Percentiles rank a stretch among this genome's conserved stretches.
These are phyloP conservation scores for Dothistroma septosporum DNA, from an alignment of 2,329 filamentous ascomycete genomes.

Conservation along the genomic window DNA sequence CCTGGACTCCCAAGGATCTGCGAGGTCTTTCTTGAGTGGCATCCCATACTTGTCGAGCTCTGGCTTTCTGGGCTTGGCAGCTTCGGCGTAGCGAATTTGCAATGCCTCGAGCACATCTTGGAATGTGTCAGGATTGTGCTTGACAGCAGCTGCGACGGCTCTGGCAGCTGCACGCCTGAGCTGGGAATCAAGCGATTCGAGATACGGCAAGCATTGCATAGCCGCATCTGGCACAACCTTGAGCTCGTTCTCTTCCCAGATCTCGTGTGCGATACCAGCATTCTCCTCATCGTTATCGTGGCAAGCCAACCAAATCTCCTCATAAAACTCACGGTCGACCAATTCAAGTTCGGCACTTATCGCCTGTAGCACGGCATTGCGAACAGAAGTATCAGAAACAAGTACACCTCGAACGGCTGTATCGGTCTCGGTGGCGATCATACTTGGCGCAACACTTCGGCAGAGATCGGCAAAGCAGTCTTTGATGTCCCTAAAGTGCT, in stretches of 20 bases:
- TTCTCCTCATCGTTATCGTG: slow-evolving; percentile 92
- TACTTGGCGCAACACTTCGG: slow-evolving; percentile 78
- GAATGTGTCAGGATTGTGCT: slow-evolving; percentile 57
- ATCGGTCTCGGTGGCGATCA: slow-evolving; percentile 65
- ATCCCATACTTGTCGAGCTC: slow-evolving; percentile 92
- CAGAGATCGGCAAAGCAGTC: slow-evolving; percentile 86
- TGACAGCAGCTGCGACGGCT: slow-evolving; percentile 70
- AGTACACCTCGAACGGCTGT: slow-evolving; percentile 75
- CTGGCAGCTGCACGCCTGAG: slow-evolving; percentile 79
- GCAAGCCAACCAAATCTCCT: slow-evolving; percentile 88
- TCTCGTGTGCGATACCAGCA: slow-evolving; percentile 72
- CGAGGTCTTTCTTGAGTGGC: slow-evolving; percentile 80
- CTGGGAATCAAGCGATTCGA: slow-evolving; percentile 74
- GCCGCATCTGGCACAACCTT: slow-evolving; percentile 63
- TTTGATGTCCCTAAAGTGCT: slow-evolving; percentile 92
- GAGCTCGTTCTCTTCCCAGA: slow-evolving; percentile 93
- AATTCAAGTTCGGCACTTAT: slow-evolving; percentile 90
- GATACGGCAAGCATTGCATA: slow-evolving; percentile 63
- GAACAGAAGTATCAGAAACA: slow-evolving; percentile 72
- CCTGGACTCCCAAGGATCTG: slow-evolving; percentile 86
- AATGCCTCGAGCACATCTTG: slow-evolving; percentile 61
- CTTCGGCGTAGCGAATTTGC: slow-evolving; percentile 67
- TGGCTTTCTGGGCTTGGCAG: slow-evolving; percentile 76
- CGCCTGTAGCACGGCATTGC: slow-evolving; percentile 79
- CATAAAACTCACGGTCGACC: slow-evolving; percentile 77